These are phyloP conservation scores for Mucor racemosus DNA, from an alignment of 371 early-diverging fungal genomes.

Conservation along the genomic window DNA sequence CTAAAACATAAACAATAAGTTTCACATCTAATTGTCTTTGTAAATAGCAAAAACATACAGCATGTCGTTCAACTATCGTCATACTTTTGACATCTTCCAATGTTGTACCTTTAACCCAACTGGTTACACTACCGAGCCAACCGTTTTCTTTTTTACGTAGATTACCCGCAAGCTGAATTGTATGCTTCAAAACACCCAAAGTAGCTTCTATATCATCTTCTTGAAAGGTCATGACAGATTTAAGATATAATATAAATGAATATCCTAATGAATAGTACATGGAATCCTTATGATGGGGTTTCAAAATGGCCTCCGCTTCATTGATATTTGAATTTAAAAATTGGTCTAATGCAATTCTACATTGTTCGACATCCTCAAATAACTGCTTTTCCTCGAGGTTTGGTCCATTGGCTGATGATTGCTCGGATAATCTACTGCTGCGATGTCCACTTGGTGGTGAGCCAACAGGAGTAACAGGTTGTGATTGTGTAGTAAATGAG, in stretches of 20 bases:
- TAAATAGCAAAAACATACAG: constrained; percentile 37
- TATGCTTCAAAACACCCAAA: constrained; percentile 58
- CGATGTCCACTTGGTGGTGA: neutral
- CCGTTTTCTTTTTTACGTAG: constrained; percentile 55
- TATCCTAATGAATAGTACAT: constrained; percentile 74
- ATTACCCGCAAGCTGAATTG: constrained; percentile 56
- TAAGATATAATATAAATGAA: constrained; percentile 66
- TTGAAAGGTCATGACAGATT: constrained; percentile 79
- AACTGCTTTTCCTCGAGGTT: constrained; percentile 13
- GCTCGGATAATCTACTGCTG: neutral
- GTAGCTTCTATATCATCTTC: constrained; percentile 63
- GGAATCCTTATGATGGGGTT: constrained; percentile 45
- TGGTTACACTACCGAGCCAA: constrained; percentile 41
- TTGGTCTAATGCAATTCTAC: constrained; percentile 60
- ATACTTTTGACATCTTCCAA: constrained; percentile 59
- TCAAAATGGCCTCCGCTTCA: constrained; percentile 64
- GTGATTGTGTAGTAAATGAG: constrained; percentile 3
- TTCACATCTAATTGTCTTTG: neutral
- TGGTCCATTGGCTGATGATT: neutral
- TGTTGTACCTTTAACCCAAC: constrained; percentile 43
- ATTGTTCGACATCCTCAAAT: constrained; percentile 51
- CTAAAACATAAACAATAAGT: constrained; percentile 19
- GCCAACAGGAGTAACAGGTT: neutral
- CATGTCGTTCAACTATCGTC: constrained; percentile 71
- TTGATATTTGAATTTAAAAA: constrained; percentile 71